Base-by-base conservation (phyloP, 2,329 filamentous ascomycete species). In the Penicillium psychrosexuale region DNA sequence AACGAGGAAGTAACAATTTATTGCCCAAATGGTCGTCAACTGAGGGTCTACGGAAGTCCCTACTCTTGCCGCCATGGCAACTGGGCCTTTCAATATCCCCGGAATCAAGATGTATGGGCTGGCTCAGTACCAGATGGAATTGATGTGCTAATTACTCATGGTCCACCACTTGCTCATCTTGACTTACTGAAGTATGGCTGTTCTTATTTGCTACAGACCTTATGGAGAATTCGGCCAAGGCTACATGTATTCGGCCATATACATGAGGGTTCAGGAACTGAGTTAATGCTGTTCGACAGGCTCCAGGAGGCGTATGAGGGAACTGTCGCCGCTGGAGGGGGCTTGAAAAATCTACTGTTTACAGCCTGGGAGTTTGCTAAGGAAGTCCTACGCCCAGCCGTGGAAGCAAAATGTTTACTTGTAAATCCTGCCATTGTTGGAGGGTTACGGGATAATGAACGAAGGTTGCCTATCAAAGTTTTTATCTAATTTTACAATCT, bases 61-160 rank as follows among this genome's bases (percentile, higher is more conserved):
- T n/a, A n/a, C n/a, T 1, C 84, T 88, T 59, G 85, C 94, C 75
- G 78, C 39, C 87, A 88, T 66, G 89, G 89, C 3, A 82, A 86
- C 17, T 87, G 87, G 77, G 90, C 82, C 0, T 93, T 93, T 62
- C 89, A 93, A 70, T 92, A 94, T 64, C 75, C 78, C 5, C 73
- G 80, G 24, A 76, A 77, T 22, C 68, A 77, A 6, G 82, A 90
- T 63, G 82, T 86, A 0, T 94, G 89, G 89, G 74, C 78, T 5
- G 81, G 82, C 54, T 84, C 80, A 5, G 78, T 94, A 2, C 89
- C 89, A 0, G 72, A 78, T 1, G 83, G 87, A 61, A 85, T 84
- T 0, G 89, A 94, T 64, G 80, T 95, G 28, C 78, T 95, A 15
- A 74, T 95, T 17, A 94, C 90, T 1, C 90, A 95, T 67, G 83